phyloP scores from a whole-genome alignment of 1,284 basidiomycete genomes.

The Malassezia dermatis region DNA sequence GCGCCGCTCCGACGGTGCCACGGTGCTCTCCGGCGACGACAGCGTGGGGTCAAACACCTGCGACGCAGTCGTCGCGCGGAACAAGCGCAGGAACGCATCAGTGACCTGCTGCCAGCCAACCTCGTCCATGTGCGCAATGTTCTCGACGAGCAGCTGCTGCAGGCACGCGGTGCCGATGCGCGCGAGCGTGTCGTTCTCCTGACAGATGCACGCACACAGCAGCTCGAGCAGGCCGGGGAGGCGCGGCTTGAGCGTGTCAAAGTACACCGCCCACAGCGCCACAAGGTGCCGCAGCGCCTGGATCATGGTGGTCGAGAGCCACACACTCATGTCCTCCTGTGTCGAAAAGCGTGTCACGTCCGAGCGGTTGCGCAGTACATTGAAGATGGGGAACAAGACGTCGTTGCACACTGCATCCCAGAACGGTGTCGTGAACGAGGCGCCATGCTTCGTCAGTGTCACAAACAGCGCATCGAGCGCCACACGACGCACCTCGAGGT shows the following conservation, averaged over 20 bases:
- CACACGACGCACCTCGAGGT: conserved; percentile 76
- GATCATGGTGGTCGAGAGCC: conserved; percentile 98
- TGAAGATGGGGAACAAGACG: conserved; percentile 95
- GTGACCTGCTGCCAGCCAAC: conserved; percentile 84
- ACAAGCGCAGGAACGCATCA: conserved; percentile 85
- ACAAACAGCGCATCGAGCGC: conserved; percentile 91
- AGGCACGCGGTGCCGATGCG: conserved; percentile 95
- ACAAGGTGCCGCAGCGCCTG: conserved; percentile 91
- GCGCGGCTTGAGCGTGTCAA: conserved; percentile 78
- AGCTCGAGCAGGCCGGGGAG: conserved; percentile 85
- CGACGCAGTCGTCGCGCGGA: conserved; percentile 92
- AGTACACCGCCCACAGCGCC: conserved; percentile 91
- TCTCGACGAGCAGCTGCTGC: conserved; percentile 88
- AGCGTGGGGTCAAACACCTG: conserved; percentile 82
- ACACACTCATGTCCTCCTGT: conserved; percentile 98
- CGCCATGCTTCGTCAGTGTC: conserved; percentile 81
- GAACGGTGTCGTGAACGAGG: conserved; percentile 77
- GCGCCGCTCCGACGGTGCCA: conserved; percentile 57
- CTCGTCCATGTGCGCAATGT: conserved; percentile 74
- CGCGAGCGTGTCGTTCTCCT: conserved; percentile 79
- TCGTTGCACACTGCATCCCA: conserved; percentile 98
- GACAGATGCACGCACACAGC: conserved; percentile 93
- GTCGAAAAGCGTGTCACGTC: conserved; percentile 86
- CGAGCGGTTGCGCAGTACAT: conserved; percentile 69
- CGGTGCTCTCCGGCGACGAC: conserved; percentile 53